Conservation (phyloP, 2,329 filamentous ascomycete genomes). For the Trichoderma sp. region DNA sequence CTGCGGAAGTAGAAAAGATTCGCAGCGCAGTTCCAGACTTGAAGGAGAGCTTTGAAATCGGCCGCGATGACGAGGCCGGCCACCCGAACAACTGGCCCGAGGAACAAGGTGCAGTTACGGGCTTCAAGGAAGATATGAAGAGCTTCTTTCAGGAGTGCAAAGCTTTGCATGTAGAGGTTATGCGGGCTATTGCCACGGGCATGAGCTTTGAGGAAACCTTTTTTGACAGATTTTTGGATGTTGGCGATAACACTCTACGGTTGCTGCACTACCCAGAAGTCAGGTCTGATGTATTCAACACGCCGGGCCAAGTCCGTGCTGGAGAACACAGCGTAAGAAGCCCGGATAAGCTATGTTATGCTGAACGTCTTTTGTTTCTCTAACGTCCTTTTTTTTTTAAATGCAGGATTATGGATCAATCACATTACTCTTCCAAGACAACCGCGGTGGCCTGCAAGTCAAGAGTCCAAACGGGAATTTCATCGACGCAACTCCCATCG, state of each 20-base stretch:
- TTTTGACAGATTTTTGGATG: constrained; percentile 76
- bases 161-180: constrained; percentile 73
- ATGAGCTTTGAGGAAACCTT: constrained; percentile 71
- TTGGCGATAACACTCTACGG: constrained; percentile 71
- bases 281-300: constrained; percentile 66
- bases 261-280: constrained; percentile 79
- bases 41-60: constrained; percentile 69
- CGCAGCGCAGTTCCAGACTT: constrained; percentile 64
- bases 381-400: not conserved
- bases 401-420: constrained; percentile 61
- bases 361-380: not conserved
- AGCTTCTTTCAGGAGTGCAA: constrained; percentile 77
- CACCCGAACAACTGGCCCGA: constrained; percentile 78
- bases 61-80: constrained; percentile 60
- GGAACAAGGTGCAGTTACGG: constrained; percentile 43
- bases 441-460: constrained; percentile 59
- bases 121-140: constrained; percentile 74
- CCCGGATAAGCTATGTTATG: not conserved
- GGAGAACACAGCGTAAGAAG: constrained; percentile 69
- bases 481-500: constrained; percentile 81
- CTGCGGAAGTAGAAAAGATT: constrained; percentile 59
- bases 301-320: constrained; percentile 72
- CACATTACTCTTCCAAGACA: constrained; percentile 66
- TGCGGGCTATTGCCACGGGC: constrained; percentile 83
- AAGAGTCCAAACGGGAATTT: constrained; percentile 75